Evolutionary conservation across 768 basidiomycete species (phyloP), one percentile per base, ranked within the genome.

Genomic region (Crepidotus variabilis): DNA sequence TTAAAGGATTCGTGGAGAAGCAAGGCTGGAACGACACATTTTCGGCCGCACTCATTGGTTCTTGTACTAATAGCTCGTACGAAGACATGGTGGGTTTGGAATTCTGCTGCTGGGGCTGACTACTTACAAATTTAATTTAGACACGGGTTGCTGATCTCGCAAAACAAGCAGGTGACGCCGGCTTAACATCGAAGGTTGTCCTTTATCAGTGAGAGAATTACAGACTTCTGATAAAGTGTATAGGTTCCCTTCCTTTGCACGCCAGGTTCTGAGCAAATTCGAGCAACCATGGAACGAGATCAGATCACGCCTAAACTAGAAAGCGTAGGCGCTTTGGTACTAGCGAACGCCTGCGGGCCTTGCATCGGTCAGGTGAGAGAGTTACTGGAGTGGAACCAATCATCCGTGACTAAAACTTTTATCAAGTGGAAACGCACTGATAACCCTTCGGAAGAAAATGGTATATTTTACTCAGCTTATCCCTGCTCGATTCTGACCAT

Each of bases 51-150:
- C 79, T 99, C 23, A 99, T 99, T 65, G 97, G 97, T 21, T 97
- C 94, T n/a, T 99, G 97, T 71, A 99, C 97, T 28, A 99, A 99
- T 71, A 97, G 94, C 57, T 97, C 94, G 5, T 99, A 98, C 67
- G 92, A 96, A 69, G 92, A 94, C 67, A 88, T 94, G 92, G 92
- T 91, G 58, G 34, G 46, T 35, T 9, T 51, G 2, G 23, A 32
- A 43, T 52, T 54, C 34, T 20, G 52, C 39, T 34, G 8, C 18
- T n/a, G 20, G 10, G 32, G 36, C 63, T 59, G 58, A 49, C 50
- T 57, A 6, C 21, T 22, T 47, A 18, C 11, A 33, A 4, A 52
- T 50, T 10, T 54, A 14, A 34, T 47, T 28, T 65, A 94, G 94
- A 94, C 94, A 7, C 85, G 91, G 58, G 95, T 96, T 36, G 93